Evolutionary conservation across 2,329 filamentous ascomycete species (phyloP).

Genomic region (Salinomyces thailandicus): DNA sequence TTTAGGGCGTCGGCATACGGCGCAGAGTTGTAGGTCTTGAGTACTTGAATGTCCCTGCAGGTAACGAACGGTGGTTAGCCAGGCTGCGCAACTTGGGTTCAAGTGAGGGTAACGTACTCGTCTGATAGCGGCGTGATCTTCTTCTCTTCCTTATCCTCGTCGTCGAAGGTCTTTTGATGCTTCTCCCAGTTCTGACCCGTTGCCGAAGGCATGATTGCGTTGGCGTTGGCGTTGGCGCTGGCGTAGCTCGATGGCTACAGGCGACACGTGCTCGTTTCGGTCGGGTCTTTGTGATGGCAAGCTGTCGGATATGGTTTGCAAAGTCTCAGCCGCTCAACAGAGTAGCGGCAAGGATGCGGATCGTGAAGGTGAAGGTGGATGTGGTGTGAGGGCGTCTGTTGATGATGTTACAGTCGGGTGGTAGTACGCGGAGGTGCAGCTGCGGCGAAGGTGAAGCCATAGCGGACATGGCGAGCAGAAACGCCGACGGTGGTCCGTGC

Average conservation of each 20-base stretch:
- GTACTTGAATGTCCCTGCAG: constrained; percentile 90
- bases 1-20: constrained; percentile 89
- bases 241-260: neutral
- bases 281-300: too few species aligned
- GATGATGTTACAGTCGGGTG: too few species aligned
- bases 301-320: too few species aligned
- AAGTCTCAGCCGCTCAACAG: too few species aligned
- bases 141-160: constrained; percentile 97
- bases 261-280: neutral
- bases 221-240: too few species aligned
- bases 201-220: constrained; percentile 68
- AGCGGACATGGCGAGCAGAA: neutral
- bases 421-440: too few species aligned
- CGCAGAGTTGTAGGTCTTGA: constrained; percentile 96
- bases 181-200: constrained; percentile 96
- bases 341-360: too few species aligned
- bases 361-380: too few species aligned
- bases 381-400: neutral
- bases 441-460: neutral
- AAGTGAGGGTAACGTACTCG: constrained; percentile 54
- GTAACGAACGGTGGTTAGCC: neutral
- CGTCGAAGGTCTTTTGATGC: constrained; percentile 92
- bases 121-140: constrained; percentile 96
- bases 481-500: neutral
- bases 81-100: too few species aligned